Percentiles rank a stretch among this genome's conserved stretches.
Conservation (phyloP, 148 eudicot genomes). For the Mesembryanthemum crystallinum region DNA sequence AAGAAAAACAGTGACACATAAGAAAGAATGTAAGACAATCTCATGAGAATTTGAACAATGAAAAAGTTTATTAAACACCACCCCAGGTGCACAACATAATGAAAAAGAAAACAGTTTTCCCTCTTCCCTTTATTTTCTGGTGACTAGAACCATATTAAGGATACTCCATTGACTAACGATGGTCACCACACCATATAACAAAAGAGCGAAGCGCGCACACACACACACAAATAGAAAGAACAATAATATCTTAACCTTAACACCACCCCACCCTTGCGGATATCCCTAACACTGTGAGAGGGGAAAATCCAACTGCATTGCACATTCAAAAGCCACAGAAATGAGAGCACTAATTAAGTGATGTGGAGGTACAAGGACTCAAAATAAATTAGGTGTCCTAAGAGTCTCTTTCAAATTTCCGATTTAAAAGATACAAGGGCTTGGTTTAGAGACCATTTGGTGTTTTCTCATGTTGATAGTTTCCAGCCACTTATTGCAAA, state of each 20-base stretch:
- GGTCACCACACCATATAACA: too few species aligned
- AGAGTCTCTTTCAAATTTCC: background rate
- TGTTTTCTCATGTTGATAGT: background rate
- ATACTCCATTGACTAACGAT: too few species aligned
- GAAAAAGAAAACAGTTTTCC: too few species aligned
- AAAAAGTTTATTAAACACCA: background rate
- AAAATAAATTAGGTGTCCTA: background rate
- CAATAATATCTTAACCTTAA: too few species aligned
- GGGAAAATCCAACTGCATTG: background rate
- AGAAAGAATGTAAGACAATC: slow-evolving; percentile 6
- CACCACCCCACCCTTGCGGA: too few species aligned
- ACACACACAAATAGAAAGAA: too few species aligned
- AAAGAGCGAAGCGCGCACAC: too few species aligned
- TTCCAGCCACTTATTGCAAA: background rate
- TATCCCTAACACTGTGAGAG: background rate
- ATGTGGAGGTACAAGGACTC: background rate
- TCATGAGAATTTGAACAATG: background rate
- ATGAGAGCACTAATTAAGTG: background rate
- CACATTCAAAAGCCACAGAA: background rate
- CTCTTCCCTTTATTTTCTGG: too few species aligned
- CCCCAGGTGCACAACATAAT: too few species aligned
- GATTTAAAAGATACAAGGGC: background rate
- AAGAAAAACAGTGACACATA: background rate
- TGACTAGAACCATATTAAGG: too few species aligned
- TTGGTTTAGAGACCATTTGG: background rate